phyloP scores from a whole-genome alignment of 805 yeast species.

The Suhomyces sp. region DNA sequence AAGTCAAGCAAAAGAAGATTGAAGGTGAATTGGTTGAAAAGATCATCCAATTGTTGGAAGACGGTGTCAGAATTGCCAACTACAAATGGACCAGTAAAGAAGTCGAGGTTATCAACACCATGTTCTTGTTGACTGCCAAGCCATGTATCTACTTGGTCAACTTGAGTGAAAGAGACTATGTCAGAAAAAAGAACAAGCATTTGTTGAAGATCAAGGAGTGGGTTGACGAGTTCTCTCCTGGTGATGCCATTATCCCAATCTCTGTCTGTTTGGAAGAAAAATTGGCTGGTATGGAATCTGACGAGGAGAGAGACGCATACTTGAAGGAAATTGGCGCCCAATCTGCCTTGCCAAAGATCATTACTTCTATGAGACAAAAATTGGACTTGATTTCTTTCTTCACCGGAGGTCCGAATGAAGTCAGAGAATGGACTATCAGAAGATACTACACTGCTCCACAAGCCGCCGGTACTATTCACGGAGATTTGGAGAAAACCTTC shows the following conservation, averaged over 20 bases:
- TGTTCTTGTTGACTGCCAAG: slow-evolving; percentile 89
- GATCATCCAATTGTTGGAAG: slow-evolving; percentile 74
- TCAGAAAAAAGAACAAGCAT: slow-evolving; percentile 86
- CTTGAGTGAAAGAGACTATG: slow-evolving; percentile 83
- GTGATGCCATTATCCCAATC: slow-evolving; percentile 83
- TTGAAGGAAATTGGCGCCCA: slow-evolving; percentile 68
- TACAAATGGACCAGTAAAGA: slow-evolving; percentile 86
- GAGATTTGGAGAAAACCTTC: slow-evolving; percentile 91
- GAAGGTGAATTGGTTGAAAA: slow-evolving; percentile 71
- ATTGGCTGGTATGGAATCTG: slow-evolving; percentile 81
- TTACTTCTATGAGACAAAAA: slow-evolving; percentile 81
- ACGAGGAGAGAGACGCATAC: slow-evolving; percentile 76
- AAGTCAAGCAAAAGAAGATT: slow-evolving; percentile 84
- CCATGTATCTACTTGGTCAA: slow-evolving; percentile 92
- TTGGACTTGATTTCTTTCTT: slow-evolving; percentile 88
- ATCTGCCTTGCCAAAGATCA: slow-evolving; percentile 83
- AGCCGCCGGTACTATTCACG: slow-evolving; percentile 98
- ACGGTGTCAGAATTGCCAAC: slow-evolving; percentile 85
- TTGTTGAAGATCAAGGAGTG: slow-evolving; percentile 80
- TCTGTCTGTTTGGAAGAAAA: slow-evolving; percentile 91
- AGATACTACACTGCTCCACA: slow-evolving; percentile 93
- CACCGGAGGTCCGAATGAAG: slow-evolving; percentile 95
- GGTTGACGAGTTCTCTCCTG: slow-evolving; percentile 86
- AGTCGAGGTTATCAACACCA: slow-evolving; percentile 82
- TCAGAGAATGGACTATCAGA: slow-evolving; percentile 97